Percentiles rank a stretch among this genome's conserved stretches.
Conservation (phyloP, 2,329 filamentous ascomycete genomes). For the Trichoderma lentiforme region DNA sequence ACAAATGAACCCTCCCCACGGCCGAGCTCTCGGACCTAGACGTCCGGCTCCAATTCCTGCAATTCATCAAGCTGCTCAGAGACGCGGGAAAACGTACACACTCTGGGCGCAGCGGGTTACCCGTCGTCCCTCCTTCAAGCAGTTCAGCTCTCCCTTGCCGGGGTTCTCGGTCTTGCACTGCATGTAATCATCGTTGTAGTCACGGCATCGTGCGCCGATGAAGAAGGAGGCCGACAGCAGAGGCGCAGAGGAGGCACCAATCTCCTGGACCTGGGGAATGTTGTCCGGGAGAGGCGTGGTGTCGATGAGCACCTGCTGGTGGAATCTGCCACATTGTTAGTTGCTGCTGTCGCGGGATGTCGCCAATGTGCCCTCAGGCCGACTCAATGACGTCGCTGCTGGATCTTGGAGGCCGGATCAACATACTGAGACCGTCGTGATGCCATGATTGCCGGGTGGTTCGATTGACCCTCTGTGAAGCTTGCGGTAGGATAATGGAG, state of each 20-base stretch:
- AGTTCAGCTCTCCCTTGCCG: slow-evolving; percentile 88
- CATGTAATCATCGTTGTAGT: slow-evolving; percentile 99
- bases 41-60: no score
- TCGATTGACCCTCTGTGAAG: slow-evolving; percentile 29
- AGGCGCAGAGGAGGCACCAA: slow-evolving; percentile 89
- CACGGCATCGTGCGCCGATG: slow-evolving; percentile 90
- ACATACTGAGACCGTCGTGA: slow-evolving; percentile 43
- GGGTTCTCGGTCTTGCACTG: slow-evolving; percentile 96
- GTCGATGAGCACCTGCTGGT: slow-evolving; percentile 89
- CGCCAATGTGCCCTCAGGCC: neutral
- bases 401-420: neutral
- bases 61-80: neutral
- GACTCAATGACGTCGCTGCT: neutral
- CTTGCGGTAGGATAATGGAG: slow-evolving; percentile 29
- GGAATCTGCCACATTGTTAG: slow-evolving; percentile 65
- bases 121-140: slow-evolving; percentile 92
- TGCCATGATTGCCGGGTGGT: slow-evolving; percentile 37
- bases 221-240: slow-evolving; percentile 92
- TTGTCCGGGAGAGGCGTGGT: slow-evolving; percentile 89
- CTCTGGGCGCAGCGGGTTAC: slow-evolving; percentile 95
- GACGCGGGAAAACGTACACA: slow-evolving; percentile 64
- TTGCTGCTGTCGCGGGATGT: neutral
- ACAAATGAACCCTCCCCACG: neutral
- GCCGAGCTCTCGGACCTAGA: neutral
- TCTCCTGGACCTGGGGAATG: slow-evolving; percentile 89